Evolutionary conservation across 495 filamentous ascomycete species (phyloP).

Genomic region (Lasiosphaeria hispida): DNA sequence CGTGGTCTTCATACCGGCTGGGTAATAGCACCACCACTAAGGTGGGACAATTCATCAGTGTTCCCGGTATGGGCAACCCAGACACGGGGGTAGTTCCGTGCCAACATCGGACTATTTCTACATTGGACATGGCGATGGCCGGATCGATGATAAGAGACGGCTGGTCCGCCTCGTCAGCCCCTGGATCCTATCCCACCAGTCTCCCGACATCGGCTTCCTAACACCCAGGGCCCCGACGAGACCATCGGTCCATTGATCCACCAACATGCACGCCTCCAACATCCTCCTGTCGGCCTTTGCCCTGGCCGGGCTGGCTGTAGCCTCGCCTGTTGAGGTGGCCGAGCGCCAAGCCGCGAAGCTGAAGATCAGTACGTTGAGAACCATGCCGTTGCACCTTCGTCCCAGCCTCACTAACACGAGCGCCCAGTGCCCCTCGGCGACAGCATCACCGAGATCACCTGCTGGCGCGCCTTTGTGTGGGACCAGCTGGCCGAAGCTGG

Average conservation of each 20-base stretch:
- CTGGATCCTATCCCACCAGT: too few species aligned
- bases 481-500: conserved; percentile 32
- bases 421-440: conserved; percentile 40
- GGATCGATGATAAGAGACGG: too few species aligned
- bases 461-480: conserved; percentile 42
- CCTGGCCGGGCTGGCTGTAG: conserved; percentile 12
- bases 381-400: background rate
- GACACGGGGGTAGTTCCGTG: too few species aligned
- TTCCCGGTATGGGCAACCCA: too few species aligned
- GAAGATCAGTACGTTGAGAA: conserved; percentile 12
- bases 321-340: conserved; percentile 18
- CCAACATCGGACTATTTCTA: too few species aligned
- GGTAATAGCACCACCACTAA: background rate
- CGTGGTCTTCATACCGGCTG: too few species aligned
- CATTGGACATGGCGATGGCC: too few species aligned
- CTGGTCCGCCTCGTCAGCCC: too few species aligned
- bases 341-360: conserved; percentile 26
- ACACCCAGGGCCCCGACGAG: background rate
- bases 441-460: conserved; percentile 43
- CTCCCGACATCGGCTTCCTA: too few species aligned
- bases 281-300: conserved; percentile 10
- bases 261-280: conserved; percentile 14
- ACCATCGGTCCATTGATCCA: background rate
- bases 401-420: background rate
- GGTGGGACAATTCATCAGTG: background rate